phyloP scores from a whole-genome alignment of 2,329 filamentous ascomycete species.

The Penicillium psychrosexuale region DNA sequence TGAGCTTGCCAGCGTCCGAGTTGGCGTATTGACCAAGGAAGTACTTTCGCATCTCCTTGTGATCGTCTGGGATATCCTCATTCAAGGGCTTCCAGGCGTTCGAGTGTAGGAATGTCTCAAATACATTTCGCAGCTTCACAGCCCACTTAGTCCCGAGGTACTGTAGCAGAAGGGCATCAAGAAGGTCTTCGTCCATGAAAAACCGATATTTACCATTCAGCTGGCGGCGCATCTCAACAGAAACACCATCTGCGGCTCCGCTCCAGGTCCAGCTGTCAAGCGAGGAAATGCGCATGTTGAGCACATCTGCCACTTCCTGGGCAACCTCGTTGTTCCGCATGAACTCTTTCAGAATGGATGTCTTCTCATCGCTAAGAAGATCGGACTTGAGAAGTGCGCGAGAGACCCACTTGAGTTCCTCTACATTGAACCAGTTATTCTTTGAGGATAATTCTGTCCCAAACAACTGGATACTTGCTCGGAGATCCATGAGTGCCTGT shows the following conservation, averaged over 20 bases:
- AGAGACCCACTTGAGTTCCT: constrained; percentile 47
- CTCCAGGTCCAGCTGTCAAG: constrained; percentile 54
- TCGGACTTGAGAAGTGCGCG: constrained; percentile 50
- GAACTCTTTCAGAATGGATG: constrained; percentile 51
- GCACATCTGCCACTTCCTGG: constrained; percentile 54
- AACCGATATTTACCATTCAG: constrained; percentile 59
- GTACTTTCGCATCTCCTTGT: constrained; percentile 45
- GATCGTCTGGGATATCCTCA: constrained; percentile 34
- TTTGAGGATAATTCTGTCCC: constrained; percentile 28
- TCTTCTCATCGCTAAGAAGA: constrained; percentile 53
- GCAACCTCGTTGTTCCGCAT: constrained; percentile 49
- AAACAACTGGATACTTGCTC: constrained; percentile 40
- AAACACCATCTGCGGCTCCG: constrained; percentile 40
- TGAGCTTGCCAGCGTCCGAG: constrained; percentile 23
- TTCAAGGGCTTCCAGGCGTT: constrained; percentile 43
- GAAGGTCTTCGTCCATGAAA: constrained; percentile 58
- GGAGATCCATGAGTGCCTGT: constrained; percentile 45
- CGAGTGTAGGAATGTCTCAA: constrained; percentile 37
- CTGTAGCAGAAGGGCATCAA: constrained; percentile 55
- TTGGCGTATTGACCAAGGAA: constrained; percentile 36
- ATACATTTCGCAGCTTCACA: constrained; percentile 46
- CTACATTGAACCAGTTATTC: constrained; percentile 41
- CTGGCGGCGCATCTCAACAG: constrained; percentile 52
- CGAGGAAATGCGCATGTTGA: constrained; percentile 55
- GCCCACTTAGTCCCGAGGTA: constrained; percentile 54